phyloP scores from a whole-genome alignment of 1,139 yeast species.

The Ogataea hybrid region DNA sequence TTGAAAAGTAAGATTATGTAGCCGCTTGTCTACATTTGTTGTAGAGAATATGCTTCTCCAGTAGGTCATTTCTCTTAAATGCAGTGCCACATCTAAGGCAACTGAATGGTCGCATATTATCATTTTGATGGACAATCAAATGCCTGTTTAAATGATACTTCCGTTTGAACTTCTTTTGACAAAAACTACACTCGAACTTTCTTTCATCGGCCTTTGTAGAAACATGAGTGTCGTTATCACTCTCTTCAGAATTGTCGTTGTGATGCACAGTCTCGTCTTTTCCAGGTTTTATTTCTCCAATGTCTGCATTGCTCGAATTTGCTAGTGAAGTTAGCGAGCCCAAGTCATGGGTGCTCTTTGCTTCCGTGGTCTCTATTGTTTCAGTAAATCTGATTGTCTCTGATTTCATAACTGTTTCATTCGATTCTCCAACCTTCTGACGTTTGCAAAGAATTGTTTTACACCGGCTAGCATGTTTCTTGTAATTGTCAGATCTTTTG shows the following conservation, averaged over 20 bases:
- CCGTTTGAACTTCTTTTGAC: conserved; percentile 17
- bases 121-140: conserved; percentile 16
- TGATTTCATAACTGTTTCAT: background rate
- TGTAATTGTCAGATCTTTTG: conserved; percentile 23
- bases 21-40: conserved; percentile 11
- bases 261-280: background rate
- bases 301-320: too few species aligned
- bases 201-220: conserved; percentile 2
- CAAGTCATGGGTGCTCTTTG: too few species aligned
- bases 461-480: conserved; percentile 19
- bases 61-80: conserved; percentile 19
- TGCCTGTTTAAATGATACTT: conserved; percentile 22
- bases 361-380: too few species aligned
- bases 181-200: conserved; percentile 14
- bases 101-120: conserved; percentile 15
- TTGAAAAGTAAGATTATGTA: background rate
- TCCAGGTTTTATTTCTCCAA: too few species aligned
- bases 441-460: conserved; percentile 5
- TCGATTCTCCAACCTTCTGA: background rate
- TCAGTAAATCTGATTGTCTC: too few species aligned
- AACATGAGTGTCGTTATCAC: conserved; percentile 6
- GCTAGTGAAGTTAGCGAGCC: too few species aligned
- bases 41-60: conserved; percentile 16
- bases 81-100: conserved; percentile 16
- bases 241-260: background rate